Evolutionary conservation across 345 rosid genomes (phyloP).

Genomic region (Diplotaxis tenuifolia): DNA sequence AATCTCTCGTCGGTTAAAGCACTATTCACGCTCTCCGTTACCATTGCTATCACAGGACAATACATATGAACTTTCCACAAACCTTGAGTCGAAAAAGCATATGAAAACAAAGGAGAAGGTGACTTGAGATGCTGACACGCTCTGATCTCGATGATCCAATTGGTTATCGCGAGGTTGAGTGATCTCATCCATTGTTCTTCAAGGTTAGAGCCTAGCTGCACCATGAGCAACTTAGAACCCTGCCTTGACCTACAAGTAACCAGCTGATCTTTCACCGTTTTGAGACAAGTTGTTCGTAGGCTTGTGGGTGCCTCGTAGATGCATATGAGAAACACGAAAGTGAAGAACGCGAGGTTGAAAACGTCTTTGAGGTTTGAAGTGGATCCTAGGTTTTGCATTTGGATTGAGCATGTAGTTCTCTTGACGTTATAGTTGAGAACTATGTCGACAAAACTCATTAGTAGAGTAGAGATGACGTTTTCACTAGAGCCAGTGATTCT

Average conservation of each 20-base stretch:
- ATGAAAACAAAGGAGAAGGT: constrained; percentile 76
- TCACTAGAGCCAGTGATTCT: constrained; percentile 36
- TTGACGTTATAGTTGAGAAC: constrained; percentile 55
- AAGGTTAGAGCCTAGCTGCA: constrained; percentile 62
- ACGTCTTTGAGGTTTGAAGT: constrained; percentile 46
- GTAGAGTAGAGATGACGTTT: constrained; percentile 42
- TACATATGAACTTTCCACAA: constrained; percentile 82
- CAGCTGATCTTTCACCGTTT: constrained; percentile 52
- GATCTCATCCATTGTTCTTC: constrained; percentile 94
- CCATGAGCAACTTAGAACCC: constrained; percentile 66
- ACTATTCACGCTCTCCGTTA: constrained; percentile 48
- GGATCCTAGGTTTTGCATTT: constrained; percentile 43
- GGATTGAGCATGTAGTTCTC: constrained; percentile 36
- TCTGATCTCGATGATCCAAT: constrained; percentile 63
- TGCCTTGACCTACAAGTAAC: constrained; percentile 41
- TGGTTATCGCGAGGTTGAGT: constrained; percentile 74
- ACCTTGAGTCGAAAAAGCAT: constrained; percentile 58
- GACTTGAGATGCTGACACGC: constrained; percentile 45
- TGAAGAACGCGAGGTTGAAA: constrained; percentile 64
- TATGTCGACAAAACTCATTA: constrained; percentile 54
- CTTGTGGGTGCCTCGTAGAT: constrained; percentile 76
- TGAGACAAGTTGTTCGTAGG: constrained; percentile 56
- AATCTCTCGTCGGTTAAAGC: constrained; percentile 45
- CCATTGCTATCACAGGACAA: constrained; percentile 87
- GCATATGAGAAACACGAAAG: constrained; percentile 61